phyloP scores from a whole-genome alignment of 2,329 filamentous ascomycete species.

The Stemphylium lycopersici region DNA sequence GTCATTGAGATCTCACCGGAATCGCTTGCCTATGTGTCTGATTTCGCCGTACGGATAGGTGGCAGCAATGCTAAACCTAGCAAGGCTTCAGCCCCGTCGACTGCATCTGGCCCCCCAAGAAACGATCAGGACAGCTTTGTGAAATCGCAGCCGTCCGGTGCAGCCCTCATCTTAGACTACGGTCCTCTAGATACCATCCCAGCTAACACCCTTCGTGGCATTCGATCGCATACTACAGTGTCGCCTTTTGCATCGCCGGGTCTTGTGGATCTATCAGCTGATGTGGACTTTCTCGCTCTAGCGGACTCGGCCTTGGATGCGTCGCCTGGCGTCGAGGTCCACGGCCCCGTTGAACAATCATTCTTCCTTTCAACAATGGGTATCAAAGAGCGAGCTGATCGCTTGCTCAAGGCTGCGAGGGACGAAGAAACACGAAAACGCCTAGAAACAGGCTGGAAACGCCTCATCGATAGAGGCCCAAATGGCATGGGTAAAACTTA shows the following conservation, averaged over 20 bases:
- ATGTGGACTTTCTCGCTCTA: constrained; percentile 90
- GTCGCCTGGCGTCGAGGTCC: constrained; percentile 83
- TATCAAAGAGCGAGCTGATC: constrained; percentile 59
- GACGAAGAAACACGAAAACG: constrained; percentile 50
- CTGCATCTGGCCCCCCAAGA: constrained; percentile 15
- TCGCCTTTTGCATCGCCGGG: constrained; percentile 82
- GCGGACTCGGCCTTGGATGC: constrained; percentile 80
- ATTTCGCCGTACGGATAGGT: constrained; percentile 86
- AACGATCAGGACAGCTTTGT: constrained; percentile 41
- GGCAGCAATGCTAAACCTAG: constrained; percentile 54
- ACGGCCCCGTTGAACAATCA: constrained; percentile 88
- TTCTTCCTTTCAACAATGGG: constrained; percentile 82
- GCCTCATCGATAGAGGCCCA: constrained; percentile 81
- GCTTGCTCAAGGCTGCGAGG: constrained; percentile 45
- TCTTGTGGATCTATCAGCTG: constrained; percentile 84
- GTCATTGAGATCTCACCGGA: constrained; percentile 92
- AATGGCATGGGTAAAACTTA: constrained; percentile 94
- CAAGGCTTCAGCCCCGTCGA: constrained; percentile 50
- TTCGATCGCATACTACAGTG: constrained; percentile 75
- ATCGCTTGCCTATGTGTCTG: constrained; percentile 75
- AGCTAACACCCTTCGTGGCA: constrained; percentile 87
- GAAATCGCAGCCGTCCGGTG: constrained; percentile 73
- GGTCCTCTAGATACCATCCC: constrained; percentile 80
- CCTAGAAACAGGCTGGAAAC: constrained; percentile 76
- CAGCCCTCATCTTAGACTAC: constrained; percentile 95